Conservation (phyloP, 2,329 filamentous ascomycete species). For the Graphium sp. region DNA sequence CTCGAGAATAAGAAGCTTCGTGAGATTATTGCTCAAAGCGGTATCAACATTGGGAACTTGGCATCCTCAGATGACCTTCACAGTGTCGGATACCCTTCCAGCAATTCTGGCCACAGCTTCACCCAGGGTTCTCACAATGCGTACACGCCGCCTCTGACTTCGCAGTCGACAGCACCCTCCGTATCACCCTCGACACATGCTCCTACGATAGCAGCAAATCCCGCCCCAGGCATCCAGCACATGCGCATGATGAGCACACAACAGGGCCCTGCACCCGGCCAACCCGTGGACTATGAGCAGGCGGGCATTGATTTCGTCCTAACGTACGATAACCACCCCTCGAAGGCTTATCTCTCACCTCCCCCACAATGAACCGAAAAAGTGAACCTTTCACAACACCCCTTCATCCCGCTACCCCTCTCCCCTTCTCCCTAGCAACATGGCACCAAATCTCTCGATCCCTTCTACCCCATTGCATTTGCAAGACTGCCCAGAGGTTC, state of each 20-base stretch:
- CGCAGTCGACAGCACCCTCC: slow-evolving; percentile 23
- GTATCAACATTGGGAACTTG: slow-evolving; percentile 21
- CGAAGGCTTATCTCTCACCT: slow-evolving; percentile 50
- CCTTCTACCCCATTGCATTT: too few relatives aligned
- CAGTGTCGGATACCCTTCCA: slow-evolving; percentile 33
- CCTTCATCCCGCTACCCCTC: slow-evolving; percentile 1
- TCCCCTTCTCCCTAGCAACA: background rate
- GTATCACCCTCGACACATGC: slow-evolving; percentile 15
- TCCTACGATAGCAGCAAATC: slow-evolving; percentile 7
- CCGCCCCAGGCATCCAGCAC: slow-evolving; percentile 14
- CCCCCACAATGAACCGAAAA: slow-evolving; percentile 24
- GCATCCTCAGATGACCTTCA: too few relatives aligned
- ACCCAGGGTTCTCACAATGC: slow-evolving; percentile 24
- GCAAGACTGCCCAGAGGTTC: too few relatives aligned
- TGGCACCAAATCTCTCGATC: background rate
- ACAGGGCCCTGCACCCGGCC: slow-evolving; percentile 12
- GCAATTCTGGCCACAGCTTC: slow-evolving; percentile 44
- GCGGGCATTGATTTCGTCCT: slow-evolving; percentile 81
- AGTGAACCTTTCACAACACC: background rate
- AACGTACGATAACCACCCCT: slow-evolving; percentile 56
- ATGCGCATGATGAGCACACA: slow-evolving; percentile 11
- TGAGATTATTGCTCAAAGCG: slow-evolving; percentile 33
- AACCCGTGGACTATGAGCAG: slow-evolving; percentile 56
- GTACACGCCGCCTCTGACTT: slow-evolving; percentile 29
- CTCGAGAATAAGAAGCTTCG: slow-evolving; percentile 69